phyloP scores from a whole-genome alignment of 305 asterid species.

The Rubia balearica region DNA sequence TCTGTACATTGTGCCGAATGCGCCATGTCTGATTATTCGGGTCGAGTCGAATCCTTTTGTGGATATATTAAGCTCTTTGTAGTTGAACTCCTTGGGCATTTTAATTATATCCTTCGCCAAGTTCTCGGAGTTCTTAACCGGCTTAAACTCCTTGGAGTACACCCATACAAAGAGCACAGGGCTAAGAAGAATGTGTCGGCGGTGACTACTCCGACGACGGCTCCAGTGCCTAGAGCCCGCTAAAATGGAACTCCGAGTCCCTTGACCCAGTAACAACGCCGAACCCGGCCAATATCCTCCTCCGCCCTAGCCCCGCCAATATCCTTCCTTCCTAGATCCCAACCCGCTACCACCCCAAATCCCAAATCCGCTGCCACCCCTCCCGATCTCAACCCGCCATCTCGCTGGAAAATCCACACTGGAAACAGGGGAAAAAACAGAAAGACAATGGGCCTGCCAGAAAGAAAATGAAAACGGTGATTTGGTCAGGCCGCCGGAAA shows the following conservation, averaged over 20 bases:
- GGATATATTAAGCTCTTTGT: slow-evolving; percentile 61
- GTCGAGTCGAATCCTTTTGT: slow-evolving; percentile 57
- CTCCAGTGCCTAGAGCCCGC: too few species aligned
- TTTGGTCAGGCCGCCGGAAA: too few species aligned
- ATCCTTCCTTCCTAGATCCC: too few species aligned
- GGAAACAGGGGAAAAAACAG: too few species aligned
- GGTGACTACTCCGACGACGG: slow-evolving; percentile 76
- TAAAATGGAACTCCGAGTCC: slow-evolving; percentile 13
- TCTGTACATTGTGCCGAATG: slow-evolving; percentile 76
- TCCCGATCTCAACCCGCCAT: too few species aligned
- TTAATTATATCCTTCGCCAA: slow-evolving; percentile 61
- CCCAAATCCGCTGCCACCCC: too few species aligned
- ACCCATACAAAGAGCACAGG: slow-evolving; percentile 46
- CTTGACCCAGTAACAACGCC: background rate
- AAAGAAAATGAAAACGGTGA: too few species aligned
- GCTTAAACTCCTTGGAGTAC: slow-evolving; percentile 52
- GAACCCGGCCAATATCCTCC: background rate
- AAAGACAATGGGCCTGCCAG: too few species aligned
- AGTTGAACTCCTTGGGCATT: slow-evolving; percentile 84
- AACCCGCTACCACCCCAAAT: too few species aligned
- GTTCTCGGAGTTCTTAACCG: slow-evolving; percentile 27
- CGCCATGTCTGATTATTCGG: slow-evolving; percentile 67
- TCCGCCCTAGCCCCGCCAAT: too few species aligned
- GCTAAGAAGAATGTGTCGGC: slow-evolving; percentile 75
- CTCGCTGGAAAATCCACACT: too few species aligned